phyloP scores from a whole-genome alignment of 169 alveolate genomes.

The Babesia ovata region DNA sequence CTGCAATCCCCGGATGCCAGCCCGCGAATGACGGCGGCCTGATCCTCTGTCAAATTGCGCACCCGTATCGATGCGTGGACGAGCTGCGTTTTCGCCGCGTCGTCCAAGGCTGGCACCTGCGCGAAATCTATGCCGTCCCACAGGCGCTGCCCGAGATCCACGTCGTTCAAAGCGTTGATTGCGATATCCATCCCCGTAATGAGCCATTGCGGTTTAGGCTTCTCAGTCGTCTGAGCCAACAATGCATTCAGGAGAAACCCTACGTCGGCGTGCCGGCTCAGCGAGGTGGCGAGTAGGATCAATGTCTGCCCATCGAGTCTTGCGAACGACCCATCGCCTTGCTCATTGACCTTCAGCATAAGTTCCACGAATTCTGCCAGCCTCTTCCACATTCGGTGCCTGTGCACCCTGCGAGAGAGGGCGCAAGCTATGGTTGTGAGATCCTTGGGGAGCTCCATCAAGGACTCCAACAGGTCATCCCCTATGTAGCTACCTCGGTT shows the following conservation, averaged over 20 bases:
- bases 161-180: conserved; percentile 2
- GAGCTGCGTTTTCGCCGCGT: conserved; percentile 15
- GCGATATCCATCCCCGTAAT: conserved; percentile 26
- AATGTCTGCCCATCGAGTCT: conserved; percentile 41
- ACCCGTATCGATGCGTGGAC: conserved; percentile 8
- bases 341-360: conserved; percentile 12
- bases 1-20: neutral
- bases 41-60: conserved; percentile 2
- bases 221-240: neutral
- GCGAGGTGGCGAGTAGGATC: conserved; percentile 46
- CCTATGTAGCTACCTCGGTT: conserved; percentile 26
- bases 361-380: conserved; percentile 4
- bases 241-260: conserved; percentile 11
- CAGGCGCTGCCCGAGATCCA: conserved; percentile 37
- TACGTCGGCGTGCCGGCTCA: conserved; percentile 38
- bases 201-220: conserved; percentile 13
- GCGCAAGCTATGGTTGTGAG: conserved; percentile 59
- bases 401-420: conserved; percentile 23
- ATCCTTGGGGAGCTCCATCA: conserved; percentile 40
- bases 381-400: conserved; percentile 37
- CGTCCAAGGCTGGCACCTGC: conserved; percentile 5
- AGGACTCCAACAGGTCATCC: conserved; percentile 36
- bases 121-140: conserved; percentile 30
- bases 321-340: conserved; percentile 2
- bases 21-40: neutral